Percentiles rank a stretch among this genome's conserved stretches.
These are phyloP conservation scores for Thamnidium elegans DNA, from an alignment of 192 early-diverging fungal species.

Conservation along the genomic window DNA sequence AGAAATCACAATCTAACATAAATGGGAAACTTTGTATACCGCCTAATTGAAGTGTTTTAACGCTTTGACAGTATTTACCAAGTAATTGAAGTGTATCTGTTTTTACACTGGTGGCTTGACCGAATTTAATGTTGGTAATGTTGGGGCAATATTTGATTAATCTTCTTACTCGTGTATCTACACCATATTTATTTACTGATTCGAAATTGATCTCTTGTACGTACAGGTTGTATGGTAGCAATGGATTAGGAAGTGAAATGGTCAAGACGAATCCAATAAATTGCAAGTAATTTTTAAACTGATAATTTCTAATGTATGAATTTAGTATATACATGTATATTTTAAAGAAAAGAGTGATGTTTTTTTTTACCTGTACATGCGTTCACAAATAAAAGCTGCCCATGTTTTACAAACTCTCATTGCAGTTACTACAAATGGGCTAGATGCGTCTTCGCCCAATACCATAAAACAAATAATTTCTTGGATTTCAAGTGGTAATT, in stretches of 20 bases:
- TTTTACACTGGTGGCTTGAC: conserved; percentile 7
- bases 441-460: not conserved
- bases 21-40: conserved; percentile 6
- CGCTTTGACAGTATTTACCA: not conserved
- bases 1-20: conserved; percentile 14
- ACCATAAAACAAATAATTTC: not conserved
- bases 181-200: conserved; percentile 8
- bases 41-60: not conserved
- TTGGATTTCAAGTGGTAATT: conserved; percentile 9
- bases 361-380: not conserved
- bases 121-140: not conserved
- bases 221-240: not conserved
- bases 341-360: not conserved
- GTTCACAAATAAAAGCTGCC: not conserved
- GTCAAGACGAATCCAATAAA: conserved; percentile 4
- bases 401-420: conserved; percentile 6
- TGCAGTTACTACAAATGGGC: not conserved
- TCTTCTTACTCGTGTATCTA: conserved; percentile 2
- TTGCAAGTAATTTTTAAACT: not conserved
- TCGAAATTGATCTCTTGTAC: not conserved
- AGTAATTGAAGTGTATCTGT: not conserved
- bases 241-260: not conserved
- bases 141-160: conserved; percentile 2
- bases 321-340: not conserved
- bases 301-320: not conserved